A percentile compares a stretch with the other conserved stretches of the same genome.
phyloP scores from a whole-genome alignment of 2,329 filamentous ascomycete genomes.

The Stagonosporopsis cucurbitacearum region DNA sequence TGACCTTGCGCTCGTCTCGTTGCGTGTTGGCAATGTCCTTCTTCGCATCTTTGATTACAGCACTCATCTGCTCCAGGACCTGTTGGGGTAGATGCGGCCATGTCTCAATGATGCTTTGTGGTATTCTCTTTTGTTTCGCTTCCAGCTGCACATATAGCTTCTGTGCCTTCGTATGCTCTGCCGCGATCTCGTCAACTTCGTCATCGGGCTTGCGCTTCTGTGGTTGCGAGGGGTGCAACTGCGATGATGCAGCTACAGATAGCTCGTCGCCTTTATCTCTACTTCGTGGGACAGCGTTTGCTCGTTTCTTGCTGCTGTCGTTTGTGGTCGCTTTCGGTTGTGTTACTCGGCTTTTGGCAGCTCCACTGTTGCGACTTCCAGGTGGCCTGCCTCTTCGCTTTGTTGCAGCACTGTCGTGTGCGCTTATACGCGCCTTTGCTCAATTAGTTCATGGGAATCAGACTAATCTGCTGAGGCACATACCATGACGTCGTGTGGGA shows the following conservation, averaged over 20 bases:
- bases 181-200: conserved; percentile 29
- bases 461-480: conserved; percentile 3
- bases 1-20: conserved; percentile 52
- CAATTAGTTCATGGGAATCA: conserved; percentile 18
- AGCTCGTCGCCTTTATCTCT: conserved; percentile 17
- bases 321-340: conserved; percentile 21
- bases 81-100: conserved; percentile 64
- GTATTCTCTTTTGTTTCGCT: conserved; percentile 43
- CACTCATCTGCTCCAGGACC: conserved; percentile 63
- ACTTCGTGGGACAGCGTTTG: conserved; percentile 19
- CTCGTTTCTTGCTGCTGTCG: conserved; percentile 22
- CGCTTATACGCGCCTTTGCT: conserved; percentile 34
- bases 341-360: conserved; percentile 18
- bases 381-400: conserved; percentile 37
- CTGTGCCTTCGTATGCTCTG: conserved; percentile 21
- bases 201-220: conserved; percentile 32
- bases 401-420: conserved; percentile 16
- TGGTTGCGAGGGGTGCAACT: neutral
- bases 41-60: conserved; percentile 65
- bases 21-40: conserved; percentile 67
- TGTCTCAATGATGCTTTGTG: conserved; percentile 47
- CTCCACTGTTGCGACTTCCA: conserved; percentile 29
- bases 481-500: conserved; percentile 41
- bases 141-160: conserved; percentile 45
- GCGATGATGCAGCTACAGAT: neutral